Conservation (phyloP, 2,329 filamentous ascomycete species). For the Beauveria sp. region DNA sequence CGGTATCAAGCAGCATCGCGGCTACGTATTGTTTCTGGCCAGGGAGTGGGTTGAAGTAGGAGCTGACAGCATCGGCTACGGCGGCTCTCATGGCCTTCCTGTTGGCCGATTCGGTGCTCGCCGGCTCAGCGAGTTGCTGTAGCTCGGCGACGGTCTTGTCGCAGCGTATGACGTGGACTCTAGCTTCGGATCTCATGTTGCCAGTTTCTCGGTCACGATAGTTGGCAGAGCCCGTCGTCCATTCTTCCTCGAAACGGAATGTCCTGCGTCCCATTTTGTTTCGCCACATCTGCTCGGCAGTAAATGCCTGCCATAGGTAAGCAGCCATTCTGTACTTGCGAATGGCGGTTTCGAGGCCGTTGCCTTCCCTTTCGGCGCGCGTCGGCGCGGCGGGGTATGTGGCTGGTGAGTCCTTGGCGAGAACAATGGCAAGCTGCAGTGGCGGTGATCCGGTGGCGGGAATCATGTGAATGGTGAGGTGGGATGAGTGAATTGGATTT, state of each 20-base stretch:
- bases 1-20: slow-evolving; percentile 75
- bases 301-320: slow-evolving; percentile 96
- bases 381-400: slow-evolving; percentile 79
- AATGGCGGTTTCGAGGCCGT: slow-evolving; percentile 70
- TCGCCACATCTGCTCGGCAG: slow-evolving; percentile 90
- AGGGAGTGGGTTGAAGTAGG: slow-evolving; percentile 64
- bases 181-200: slow-evolving; percentile 82
- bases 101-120: slow-evolving; percentile 64
- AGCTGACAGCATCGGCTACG: slow-evolving; percentile 67
- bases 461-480: slow-evolving; percentile 79
- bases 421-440: slow-evolving; percentile 78
- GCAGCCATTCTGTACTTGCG: slow-evolving; percentile 91
- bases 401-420: slow-evolving; percentile 80
- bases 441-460: slow-evolving; percentile 72
- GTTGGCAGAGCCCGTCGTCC: slow-evolving; percentile 77
- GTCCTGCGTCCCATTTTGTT: slow-evolving; percentile 78
- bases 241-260: slow-evolving; percentile 92
- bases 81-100: slow-evolving; percentile 70
- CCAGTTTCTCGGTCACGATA: slow-evolving; percentile 63
- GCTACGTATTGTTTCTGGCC: slow-evolving; percentile 87
- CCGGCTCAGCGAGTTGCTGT: slow-evolving; percentile 66
- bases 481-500: slow-evolving; percentile 68
- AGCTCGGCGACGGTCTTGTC: slow-evolving; percentile 82
- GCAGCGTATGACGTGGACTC: slow-evolving; percentile 75
- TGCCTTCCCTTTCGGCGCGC: slow-evolving; percentile 70